A percentile compares a stretch with the other conserved stretches of the same genome.
Evolutionary conservation across 192 early-diverging fungal genomes (phyloP).

Genomic region (Pecoramyces ruminantium): DNA sequence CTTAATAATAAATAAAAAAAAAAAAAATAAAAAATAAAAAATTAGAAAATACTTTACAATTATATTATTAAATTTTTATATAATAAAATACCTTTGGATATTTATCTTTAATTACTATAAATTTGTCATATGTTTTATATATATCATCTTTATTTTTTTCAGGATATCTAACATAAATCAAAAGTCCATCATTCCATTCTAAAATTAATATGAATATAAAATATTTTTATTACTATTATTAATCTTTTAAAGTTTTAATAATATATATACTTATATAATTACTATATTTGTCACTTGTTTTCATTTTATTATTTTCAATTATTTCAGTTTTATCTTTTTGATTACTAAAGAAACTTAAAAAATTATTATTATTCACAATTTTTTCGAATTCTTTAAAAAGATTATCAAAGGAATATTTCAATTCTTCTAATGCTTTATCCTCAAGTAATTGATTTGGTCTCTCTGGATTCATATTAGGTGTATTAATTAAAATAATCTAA

Average conservation of each 20-base stretch:
- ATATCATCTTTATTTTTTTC: not conserved
- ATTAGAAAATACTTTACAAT: too few relatives aligned
- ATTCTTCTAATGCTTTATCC: not conserved
- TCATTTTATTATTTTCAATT: not conserved
- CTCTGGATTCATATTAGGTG: not conserved
- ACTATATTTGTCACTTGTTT: not conserved
- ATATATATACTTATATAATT: not conserved
- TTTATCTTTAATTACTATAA: conserved; percentile 29
- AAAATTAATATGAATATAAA: too few relatives aligned
- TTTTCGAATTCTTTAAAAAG: not conserved
- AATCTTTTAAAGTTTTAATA: too few relatives aligned
- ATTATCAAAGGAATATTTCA: not conserved
- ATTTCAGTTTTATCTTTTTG: not conserved
- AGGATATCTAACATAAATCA: not conserved
- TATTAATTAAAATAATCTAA: not conserved
- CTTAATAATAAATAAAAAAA: too few relatives aligned
- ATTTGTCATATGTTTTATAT: conserved; percentile 3
- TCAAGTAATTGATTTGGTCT: not conserved
- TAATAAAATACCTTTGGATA: conserved; percentile 25
- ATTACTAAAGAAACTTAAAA: not conserved
- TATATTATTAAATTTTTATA: not conserved
- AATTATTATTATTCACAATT: not conserved
- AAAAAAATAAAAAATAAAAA: not conserved
- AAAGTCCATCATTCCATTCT: not conserved
- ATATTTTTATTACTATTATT: too few relatives aligned